Conservation (phyloP, 148 eudicot genomes). For the Pharnaceum exiguum region DNA sequence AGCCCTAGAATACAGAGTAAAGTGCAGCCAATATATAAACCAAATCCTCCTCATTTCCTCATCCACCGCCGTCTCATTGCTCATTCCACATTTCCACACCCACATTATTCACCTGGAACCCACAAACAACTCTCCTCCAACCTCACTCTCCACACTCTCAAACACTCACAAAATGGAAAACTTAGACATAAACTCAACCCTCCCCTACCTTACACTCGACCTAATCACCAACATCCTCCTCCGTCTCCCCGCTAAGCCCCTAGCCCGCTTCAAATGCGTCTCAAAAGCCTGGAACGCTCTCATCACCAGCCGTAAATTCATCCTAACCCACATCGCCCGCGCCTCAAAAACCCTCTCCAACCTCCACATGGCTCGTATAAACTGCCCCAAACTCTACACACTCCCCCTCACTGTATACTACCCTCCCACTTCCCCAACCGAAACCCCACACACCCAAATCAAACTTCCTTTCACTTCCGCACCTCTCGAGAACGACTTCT, state of each 20-base stretch:
- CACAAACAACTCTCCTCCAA: too few species aligned
- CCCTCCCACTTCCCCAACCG: too few species aligned
- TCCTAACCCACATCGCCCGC: not conserved
- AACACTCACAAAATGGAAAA: not conserved
- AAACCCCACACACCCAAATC: not conserved
- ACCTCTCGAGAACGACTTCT: not conserved
- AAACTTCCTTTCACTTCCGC: not conserved
- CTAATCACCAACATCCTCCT: not conserved
- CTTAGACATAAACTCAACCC: not conserved
- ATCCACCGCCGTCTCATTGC: too few species aligned
- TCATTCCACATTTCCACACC: too few species aligned
- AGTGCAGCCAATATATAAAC: too few species aligned
- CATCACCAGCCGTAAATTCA: not conserved
- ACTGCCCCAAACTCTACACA: not conserved
- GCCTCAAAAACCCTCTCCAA: not conserved
- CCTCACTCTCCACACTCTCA: too few species aligned
- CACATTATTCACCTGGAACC: too few species aligned
- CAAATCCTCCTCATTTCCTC: too few species aligned
- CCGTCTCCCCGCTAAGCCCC: not conserved
- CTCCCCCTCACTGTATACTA: not conserved
- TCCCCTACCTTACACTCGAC: not conserved
- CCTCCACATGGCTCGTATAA: not conserved
- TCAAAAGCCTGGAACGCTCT: not conserved
- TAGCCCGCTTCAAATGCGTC: not conserved
- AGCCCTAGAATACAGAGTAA: too few species aligned